phyloP scores from a whole-genome alignment of 1,284 basidiomycete genomes.

The Cryptococcus sp. region DNA sequence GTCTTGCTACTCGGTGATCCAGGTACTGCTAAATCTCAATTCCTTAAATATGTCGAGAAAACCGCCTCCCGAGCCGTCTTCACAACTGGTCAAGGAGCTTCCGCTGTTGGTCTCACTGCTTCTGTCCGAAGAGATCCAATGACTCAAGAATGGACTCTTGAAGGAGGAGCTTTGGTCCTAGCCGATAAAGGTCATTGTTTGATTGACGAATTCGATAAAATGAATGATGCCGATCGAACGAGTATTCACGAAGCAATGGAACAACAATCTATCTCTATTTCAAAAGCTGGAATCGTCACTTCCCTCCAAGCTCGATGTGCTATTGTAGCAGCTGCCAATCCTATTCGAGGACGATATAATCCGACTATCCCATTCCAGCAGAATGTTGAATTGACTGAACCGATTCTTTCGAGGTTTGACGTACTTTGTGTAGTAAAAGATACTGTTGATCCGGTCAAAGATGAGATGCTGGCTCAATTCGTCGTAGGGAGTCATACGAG shows the following conservation, averaged over 20 bases:
- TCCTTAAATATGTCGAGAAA: constrained; percentile 98
- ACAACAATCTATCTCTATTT: constrained; percentile 99
- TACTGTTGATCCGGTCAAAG: constrained; percentile 90
- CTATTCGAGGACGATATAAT: constrained; percentile 91
- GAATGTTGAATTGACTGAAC: constrained; percentile 98
- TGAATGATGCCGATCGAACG: constrained; percentile 96
- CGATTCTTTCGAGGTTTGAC: constrained; percentile 98
- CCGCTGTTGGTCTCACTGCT: constrained; percentile 95
- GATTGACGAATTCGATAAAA: constrained; percentile 99
- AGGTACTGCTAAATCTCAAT: constrained; percentile 98
- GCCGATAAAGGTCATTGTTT: constrained; percentile 98
- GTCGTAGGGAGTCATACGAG: constrained; percentile 94
- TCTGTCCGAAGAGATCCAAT: constrained; percentile 97
- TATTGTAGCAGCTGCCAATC: constrained; percentile 96
- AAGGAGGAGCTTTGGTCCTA: constrained; percentile 93
- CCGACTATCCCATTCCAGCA: constrained; percentile 97
- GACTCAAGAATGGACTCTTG: constrained; percentile 96
- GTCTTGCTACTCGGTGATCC: constrained; percentile 93
- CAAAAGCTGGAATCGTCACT: constrained; percentile 97
- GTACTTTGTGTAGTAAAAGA: constrained; percentile 98
- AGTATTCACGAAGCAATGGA: constrained; percentile 99
- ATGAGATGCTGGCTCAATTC: constrained; percentile 93
- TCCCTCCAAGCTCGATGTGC: constrained; percentile 95
- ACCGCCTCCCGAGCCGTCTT: constrained; percentile 97
- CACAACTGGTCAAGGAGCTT: constrained; percentile 95